Conservation (phyloP, 306 rosid genomes). For the Pterocarpus macrocarpus region DNA sequence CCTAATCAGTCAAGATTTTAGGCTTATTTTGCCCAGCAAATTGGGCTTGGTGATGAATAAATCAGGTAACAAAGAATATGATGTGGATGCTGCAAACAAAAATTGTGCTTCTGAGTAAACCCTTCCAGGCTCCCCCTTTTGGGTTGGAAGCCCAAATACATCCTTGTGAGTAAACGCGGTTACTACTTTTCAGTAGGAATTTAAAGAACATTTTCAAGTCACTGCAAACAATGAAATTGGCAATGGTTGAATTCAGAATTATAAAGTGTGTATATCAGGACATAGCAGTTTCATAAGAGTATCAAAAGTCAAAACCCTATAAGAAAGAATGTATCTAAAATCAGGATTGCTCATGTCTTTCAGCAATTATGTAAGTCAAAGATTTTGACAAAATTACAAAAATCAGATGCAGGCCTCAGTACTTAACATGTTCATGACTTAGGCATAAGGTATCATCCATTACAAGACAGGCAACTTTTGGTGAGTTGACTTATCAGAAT, state of each 20-base stretch:
- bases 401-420: not conserved
- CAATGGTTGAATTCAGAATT: constrained; percentile 12
- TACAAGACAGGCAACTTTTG: not conserved
- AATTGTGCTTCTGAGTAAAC: too few relatives aligned
- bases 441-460: not conserved
- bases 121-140: too few relatives aligned
- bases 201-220: constrained; percentile 3
- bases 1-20: too few relatives aligned
- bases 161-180: too few relatives aligned
- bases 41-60: too few relatives aligned
- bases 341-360: not conserved
- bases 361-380: not conserved
- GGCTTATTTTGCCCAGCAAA: too few relatives aligned
- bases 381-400: not conserved
- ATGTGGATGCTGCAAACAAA: too few relatives aligned
- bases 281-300: not conserved
- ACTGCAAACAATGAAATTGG: not conserved
- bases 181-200: not conserved
- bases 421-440: not conserved
- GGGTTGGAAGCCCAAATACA: too few relatives aligned
- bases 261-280: not conserved
- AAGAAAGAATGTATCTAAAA: constrained; percentile 1
- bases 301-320: not conserved
- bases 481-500: not conserved
- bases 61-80: too few relatives aligned